These are phyloP conservation scores for Pseudocercospora pini-densiflorae DNA, from an alignment of 2,329 filamentous ascomycete genomes.

Conservation along the genomic window DNA sequence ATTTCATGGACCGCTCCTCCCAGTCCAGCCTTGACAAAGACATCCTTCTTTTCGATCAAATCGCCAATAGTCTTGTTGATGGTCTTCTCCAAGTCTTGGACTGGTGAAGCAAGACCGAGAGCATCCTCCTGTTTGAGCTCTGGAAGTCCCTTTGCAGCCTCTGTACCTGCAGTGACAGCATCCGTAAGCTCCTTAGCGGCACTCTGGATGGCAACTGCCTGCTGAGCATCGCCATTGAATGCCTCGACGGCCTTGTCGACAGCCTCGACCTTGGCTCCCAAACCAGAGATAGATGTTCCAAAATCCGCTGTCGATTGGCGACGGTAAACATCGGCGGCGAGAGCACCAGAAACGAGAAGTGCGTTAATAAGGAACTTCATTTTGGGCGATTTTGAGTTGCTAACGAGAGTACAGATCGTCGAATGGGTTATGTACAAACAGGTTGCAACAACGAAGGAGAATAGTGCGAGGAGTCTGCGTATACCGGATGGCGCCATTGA, in stretches of 20 bases:
- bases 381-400: conserved; percentile 6
- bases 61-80: conserved; percentile 6
- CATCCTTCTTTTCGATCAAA: conserved; percentile 1
- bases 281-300: neutral
- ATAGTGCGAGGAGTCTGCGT: neutral
- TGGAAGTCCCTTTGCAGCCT: neutral
- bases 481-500: neutral
- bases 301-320: neutral
- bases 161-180: neutral
- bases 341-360: conserved; percentile 6
- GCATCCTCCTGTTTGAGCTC: conserved; percentile 6
- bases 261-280: neutral
- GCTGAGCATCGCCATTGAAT: conserved; percentile 10
- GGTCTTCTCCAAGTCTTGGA: neutral
- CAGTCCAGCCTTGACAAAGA: conserved; percentile 2
- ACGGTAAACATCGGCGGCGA: conserved; percentile 3
- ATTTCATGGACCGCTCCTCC: conserved; percentile 3
- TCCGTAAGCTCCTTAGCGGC: neutral
- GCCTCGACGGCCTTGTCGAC: conserved; percentile 6
- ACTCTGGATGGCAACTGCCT: conserved; percentile 5
- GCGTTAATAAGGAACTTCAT: conserved; percentile 11
- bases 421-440: conserved; percentile 2
- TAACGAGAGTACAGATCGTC: conserved; percentile 11
- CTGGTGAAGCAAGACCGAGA: neutral
- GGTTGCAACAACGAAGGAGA: conserved; percentile 4